Base-by-base conservation (phyloP, 1,284 basidiomycete genomes). In the Ceratobasidium theobromae region DNA sequence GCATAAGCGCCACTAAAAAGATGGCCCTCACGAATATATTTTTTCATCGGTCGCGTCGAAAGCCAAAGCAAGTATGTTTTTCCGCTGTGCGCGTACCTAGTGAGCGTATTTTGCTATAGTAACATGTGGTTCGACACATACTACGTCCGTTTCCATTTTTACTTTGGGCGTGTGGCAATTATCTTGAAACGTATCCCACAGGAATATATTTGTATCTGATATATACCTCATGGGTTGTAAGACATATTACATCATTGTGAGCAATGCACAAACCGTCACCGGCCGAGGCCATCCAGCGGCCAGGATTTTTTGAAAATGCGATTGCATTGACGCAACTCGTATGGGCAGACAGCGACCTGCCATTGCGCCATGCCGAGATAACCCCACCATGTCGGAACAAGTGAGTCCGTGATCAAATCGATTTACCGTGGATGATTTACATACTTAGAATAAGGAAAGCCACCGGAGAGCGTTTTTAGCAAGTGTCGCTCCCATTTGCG, bases 131-230 rank as follows among this genome's bases (percentile, higher is more conserved):
- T 11, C 43, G 38, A 33, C 18, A 48, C 48, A 30, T 64, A 64
- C 60, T 41, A 35, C 5, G 51, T 51, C 60, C 60, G 49, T 52
- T 3, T 30, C 48, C 35, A 52, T 27, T 53, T 27, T 51, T 23
- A 48, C 46, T 52, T 52, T 48, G 4, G 60, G 60, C 12, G 11
- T 33, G 23, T 43, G 35, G 18, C 28, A 52, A 64, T 40, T 40
- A 21, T 64, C 48, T 33, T 64, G 60, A 64, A 64, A 64, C 60
- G 60, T 64, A 64, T 64, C 60, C 48, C 48, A 64, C 60, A 64
- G 60, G 60, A 48, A 64, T 48, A 64, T 32, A 52, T 64, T 64
- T 12, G 60, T 43, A 43, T 64, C 60, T 23, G 23, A 18, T 27
- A 43, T 6, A 43, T 45, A n/a, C 60, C 60, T 48, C 60, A 38